Evolutionary conservation across 2,329 filamentous ascomycete species (phyloP).

Genomic region (Beauveria varroae): DNA sequence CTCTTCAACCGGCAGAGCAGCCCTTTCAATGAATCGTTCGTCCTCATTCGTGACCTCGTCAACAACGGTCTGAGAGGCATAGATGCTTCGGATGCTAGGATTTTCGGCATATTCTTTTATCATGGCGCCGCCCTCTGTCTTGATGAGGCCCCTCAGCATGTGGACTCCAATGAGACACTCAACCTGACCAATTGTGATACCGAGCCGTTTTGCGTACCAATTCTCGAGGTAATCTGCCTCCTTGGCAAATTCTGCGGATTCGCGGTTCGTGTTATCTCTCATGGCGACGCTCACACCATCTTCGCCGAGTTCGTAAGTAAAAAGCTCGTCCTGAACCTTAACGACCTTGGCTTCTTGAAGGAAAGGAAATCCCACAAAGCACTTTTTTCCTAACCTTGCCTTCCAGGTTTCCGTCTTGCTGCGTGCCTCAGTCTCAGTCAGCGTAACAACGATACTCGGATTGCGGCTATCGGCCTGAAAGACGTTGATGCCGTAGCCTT

Average conservation of each 20-base stretch:
- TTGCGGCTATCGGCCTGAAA: constrained; percentile 96
- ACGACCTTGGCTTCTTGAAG: constrained; percentile 87
- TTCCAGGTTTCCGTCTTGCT: constrained; percentile 67
- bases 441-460: constrained; percentile 88
- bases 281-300: constrained; percentile 58
- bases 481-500: constrained; percentile 80
- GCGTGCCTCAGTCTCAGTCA: constrained; percentile 65
- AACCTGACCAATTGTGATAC: constrained; percentile 76
- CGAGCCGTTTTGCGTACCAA: constrained; percentile 84
- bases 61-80: constrained; percentile 85
- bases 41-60: constrained; percentile 87
- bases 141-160: constrained; percentile 83
- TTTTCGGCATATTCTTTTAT: constrained; percentile 89
- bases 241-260: constrained; percentile 76
- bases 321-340: constrained; percentile 86
- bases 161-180: constrained; percentile 89
- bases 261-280: constrained; percentile 63
- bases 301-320: constrained; percentile 70
- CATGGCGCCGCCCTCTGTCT: constrained; percentile 84
- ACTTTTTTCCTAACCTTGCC: constrained; percentile 71
- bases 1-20: constrained; percentile 79
- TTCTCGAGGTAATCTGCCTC: constrained; percentile 79
- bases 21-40: constrained; percentile 84
- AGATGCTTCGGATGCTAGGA: constrained; percentile 77
- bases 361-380: constrained; percentile 92